Evolutionary conservation across 2,329 filamentous ascomycete species (phyloP), one percentile per base, ranked within the genome.

Genomic region (Myotisia sp.): DNA sequence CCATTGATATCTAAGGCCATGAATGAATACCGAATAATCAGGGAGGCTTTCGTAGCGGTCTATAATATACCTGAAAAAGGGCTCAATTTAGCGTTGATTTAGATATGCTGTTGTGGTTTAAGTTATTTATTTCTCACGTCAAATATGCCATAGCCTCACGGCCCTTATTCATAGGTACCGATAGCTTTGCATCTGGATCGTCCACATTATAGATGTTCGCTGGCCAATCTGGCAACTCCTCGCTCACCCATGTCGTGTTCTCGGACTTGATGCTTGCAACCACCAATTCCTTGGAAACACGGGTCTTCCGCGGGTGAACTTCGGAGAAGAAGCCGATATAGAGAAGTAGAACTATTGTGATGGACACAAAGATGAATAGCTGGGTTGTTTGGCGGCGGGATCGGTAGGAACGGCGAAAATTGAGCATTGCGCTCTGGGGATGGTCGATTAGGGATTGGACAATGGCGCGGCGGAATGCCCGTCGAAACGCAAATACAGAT

Each of bases 131-230:
- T 16, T 20, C 39, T 41, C 37, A 62, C 58, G 57, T 61, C 41
- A 62, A 44, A 47, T 60, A 62, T 3, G 56, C 57, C 57, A 60
- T 61, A 4, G 56, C 57, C 41, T 62, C 59, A 33, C 57, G 50
- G 5, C 59, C 59, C 43, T 61, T 61, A 38, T 62, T 62, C 27
- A 45, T 43, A 3, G 62, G 55, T 9, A 73, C 66, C 0, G 62
- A 68, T 41, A 70, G 51, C 13, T 55, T 40, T 3, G 67, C 65
- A 4, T 41, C 42, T 20, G 59, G 53, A 43, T 70, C 60, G 43
- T 74, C 62, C 33, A 68, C 67, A 17, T 70, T 60, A 47, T 74
- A 74, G 38, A 72, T 59, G 38, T 60, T 68, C 47, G 65, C 63
- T 38, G 62, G 56, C 67, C 67, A 71, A 14, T 58, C 55, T 2